Evolutionary conservation across 306 rosid genomes (phyloP).

Genomic region (Rubus parviflorus): DNA sequence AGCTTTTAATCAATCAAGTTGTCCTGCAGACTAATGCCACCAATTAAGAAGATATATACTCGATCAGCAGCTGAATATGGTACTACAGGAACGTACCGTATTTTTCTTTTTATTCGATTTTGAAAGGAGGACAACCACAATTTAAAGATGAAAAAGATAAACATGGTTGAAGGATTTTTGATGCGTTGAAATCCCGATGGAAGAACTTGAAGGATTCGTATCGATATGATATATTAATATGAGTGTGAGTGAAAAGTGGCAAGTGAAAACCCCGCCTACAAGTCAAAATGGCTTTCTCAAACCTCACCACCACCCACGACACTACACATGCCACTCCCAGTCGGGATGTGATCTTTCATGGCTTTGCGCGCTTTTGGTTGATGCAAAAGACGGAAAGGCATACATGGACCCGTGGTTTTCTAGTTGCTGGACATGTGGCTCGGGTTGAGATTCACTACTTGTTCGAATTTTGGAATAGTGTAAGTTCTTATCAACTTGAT

Average conservation of each 20-base stretch:
- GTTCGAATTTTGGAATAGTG: slow-evolving; percentile 20
- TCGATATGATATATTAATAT: not conserved
- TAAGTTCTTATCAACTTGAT: slow-evolving; percentile 11
- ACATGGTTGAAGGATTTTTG: not conserved
- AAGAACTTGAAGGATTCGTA: not conserved
- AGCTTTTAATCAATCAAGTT: not conserved
- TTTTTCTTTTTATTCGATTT: not conserved
- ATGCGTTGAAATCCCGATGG: slow-evolving; percentile 25
- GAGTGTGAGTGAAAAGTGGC: too few relatives aligned
- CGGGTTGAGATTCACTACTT: slow-evolving; percentile 17
- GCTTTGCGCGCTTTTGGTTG: not conserved
- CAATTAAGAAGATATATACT: not conserved
- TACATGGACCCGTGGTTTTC: not conserved
- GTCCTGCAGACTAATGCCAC: not conserved
- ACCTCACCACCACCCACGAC: not conserved
- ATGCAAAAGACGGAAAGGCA: not conserved
- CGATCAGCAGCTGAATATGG: too few relatives aligned
- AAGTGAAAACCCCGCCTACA: not conserved
- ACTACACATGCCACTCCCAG: not conserved
- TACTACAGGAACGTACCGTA: not conserved
- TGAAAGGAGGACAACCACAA: not conserved
- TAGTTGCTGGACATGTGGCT: slow-evolving; percentile 20
- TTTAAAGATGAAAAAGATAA: not conserved
- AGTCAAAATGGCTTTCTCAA: slow-evolving; percentile 11
- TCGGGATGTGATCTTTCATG: not conserved